Percentiles rank a stretch among this genome's conserved stretches.
These are phyloP conservation scores for Alternaria sp. DNA, from an alignment of 2,329 filamentous ascomycete species.

Conservation along the genomic window DNA sequence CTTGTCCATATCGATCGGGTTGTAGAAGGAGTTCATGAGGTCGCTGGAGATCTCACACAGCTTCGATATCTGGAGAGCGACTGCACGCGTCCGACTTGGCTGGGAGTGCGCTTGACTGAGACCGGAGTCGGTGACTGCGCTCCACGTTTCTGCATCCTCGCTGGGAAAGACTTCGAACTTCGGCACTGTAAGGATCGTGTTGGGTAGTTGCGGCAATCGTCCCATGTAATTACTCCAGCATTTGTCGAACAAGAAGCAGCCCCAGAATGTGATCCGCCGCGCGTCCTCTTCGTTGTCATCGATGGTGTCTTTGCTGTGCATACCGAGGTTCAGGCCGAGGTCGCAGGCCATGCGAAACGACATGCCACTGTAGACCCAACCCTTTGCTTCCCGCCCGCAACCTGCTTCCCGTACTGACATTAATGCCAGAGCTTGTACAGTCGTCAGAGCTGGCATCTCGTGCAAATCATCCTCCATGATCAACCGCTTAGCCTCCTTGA, in stretches of 20 bases:
- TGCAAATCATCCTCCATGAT: constrained; percentile 93
- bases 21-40: constrained; percentile 87
- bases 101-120: constrained; percentile 76
- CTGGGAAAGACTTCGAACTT: constrained; percentile 90
- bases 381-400: constrained; percentile 90
- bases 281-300: constrained; percentile 88
- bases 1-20: constrained; percentile 70
- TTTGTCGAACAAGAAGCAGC: constrained; percentile 97
- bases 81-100: constrained; percentile 80
- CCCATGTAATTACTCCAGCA: constrained; percentile 98
- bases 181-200: constrained; percentile 79
- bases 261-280: constrained; percentile 92
- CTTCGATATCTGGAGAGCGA: constrained; percentile 73
- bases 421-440: constrained; percentile 88
- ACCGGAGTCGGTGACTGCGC: constrained; percentile 84
- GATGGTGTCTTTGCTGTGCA: constrained; percentile 64
- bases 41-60: constrained; percentile 95
- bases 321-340: constrained; percentile 83
- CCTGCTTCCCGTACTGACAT: constrained; percentile 98
- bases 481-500: constrained; percentile 87
- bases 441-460: constrained; percentile 84
- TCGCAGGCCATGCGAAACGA: constrained; percentile 97
- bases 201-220: constrained; percentile 83
- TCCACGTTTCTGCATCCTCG: constrained; percentile 87
- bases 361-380: constrained; percentile 99